Percentiles rank a stretch among this genome's conserved stretches.
phyloP scores from a whole-genome alignment of 805 yeast genomes.

The Scheffersomyces ergatensis region DNA sequence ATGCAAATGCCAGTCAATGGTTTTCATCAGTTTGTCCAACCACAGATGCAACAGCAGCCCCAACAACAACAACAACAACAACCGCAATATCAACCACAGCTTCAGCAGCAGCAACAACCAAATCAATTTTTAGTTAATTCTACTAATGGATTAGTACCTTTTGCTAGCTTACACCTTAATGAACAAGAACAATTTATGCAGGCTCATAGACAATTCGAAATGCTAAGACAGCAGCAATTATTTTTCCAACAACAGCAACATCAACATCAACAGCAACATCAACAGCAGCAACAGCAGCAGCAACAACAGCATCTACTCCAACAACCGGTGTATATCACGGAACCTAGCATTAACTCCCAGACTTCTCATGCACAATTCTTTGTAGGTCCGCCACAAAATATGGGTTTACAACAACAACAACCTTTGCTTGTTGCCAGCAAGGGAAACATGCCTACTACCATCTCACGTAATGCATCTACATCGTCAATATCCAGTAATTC shows the following conservation, averaged over 20 bases:
- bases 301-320: constrained; percentile 4
- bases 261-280: constrained; percentile 2
- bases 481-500: constrained; percentile 3
- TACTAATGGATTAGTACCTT: constrained; percentile 18
- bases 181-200: constrained; percentile 16
- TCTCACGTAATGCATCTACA: constrained; percentile 1
- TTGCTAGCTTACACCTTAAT: constrained; percentile 13
- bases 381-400: background rate
- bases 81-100: constrained; percentile 7
- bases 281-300: constrained; percentile 1
- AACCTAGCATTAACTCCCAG: background rate
- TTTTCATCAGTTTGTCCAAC: constrained; percentile 1
- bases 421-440: background rate
- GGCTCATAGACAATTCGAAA: constrained; percentile 14
- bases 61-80: background rate
- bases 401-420: background rate
- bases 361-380: constrained; percentile 5
- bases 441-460: too few species aligned
- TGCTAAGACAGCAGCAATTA: constrained; percentile 2
- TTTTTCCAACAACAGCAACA: constrained; percentile 3
- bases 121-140: constrained; percentile 18
- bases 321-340: background rate
- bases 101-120: background rate
- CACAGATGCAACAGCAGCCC: background rate
- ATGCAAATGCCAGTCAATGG: background rate